Conservation (phyloP, 1,284 basidiomycete genomes). For the Apiotrichum gracile region DNA sequence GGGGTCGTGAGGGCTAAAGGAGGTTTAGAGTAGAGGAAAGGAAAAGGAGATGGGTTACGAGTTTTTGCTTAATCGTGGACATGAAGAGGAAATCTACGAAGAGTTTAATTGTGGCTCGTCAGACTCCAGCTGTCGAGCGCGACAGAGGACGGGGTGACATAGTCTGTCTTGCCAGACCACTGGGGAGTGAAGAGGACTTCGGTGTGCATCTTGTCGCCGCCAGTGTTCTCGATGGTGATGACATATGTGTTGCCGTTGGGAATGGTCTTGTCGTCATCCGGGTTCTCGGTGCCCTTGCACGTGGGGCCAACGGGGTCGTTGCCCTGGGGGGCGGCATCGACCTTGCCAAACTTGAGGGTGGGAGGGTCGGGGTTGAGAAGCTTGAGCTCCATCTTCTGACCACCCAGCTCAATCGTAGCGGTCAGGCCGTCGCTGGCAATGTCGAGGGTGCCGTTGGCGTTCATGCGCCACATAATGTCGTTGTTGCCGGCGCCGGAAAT, state of each 20-base stretch:
- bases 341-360: conserved; percentile 39
- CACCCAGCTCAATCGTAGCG: conserved; percentile 64
- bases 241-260: conserved; percentile 62
- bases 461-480: conserved; percentile 81
- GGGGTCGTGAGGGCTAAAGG: neutral
- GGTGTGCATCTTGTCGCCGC: conserved; percentile 63
- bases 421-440: conserved; percentile 47
- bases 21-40: neutral
- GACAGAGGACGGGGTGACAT: conserved; percentile 62
- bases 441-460: conserved; percentile 63
- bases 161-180: conserved; percentile 60
- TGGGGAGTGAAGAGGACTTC: conserved; percentile 82
- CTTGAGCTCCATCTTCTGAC: conserved; percentile 53
- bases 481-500: conserved; percentile 53
- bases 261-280: conserved; percentile 63
- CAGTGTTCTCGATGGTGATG: conserved; percentile 62
- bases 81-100: too few relatives aligned
- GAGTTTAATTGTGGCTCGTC: conserved; percentile 57
- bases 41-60: neutral
- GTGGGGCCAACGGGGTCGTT: conserved; percentile 48
- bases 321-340: conserved; percentile 47
- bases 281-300: conserved; percentile 29
- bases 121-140: conserved; percentile 63
- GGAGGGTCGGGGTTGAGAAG: conserved; percentile 53
- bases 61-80: too few relatives aligned